Base-by-base conservation (phyloP, 148 eudicot species). In the Chenopodium quinoa region DNA sequence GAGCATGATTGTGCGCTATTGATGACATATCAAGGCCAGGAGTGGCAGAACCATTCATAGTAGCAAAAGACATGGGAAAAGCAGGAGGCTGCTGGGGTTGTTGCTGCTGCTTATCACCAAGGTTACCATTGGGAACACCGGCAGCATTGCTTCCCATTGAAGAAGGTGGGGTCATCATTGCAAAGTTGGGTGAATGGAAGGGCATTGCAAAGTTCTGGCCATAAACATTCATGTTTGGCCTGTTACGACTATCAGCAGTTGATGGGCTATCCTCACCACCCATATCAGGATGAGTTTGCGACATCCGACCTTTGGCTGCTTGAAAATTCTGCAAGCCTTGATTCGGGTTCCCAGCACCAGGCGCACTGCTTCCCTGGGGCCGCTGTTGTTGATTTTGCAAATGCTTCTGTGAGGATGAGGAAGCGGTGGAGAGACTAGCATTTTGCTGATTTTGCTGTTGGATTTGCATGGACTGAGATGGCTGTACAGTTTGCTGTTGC, bases 341-440 rank as follows among this genome's bases (percentile, higher is more conserved):
- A 82, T 70, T 88, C 20, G 87, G 86, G 48, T 79, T 78, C 32
- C 89, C 92, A 72, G 62, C 4, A 56, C 22, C 22, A 56, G 62
- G 62, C 4, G 22, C 62, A 56, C 76, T 80, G 78, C 71, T 83
- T 56, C 91, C 88, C 40, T 86, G 95, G 13, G 88, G 88, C 76
- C 89, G 87, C 78, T 87, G 93, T 66, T 91, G 94, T 81, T 91
- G 94, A 78, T 60, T 82, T 77, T 91, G 99, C 83, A 89, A 73
- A 81, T 94, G 99, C 84, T 94, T 97, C 81, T 89, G 98, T 47
- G 97, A 90, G 2, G 99, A 90, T 1, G 94, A 89, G 16, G 99
- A 88, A 25, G 90, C 88, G 69, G 89, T 87, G 32, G 93, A 90
- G 27, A 87, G 71, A 63, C 89, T 90, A 19, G 91, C 75, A 80